Evolutionary conservation across 176 grass and related monocot genomes (phyloP).

Genomic region (Raddia guianensis): DNA sequence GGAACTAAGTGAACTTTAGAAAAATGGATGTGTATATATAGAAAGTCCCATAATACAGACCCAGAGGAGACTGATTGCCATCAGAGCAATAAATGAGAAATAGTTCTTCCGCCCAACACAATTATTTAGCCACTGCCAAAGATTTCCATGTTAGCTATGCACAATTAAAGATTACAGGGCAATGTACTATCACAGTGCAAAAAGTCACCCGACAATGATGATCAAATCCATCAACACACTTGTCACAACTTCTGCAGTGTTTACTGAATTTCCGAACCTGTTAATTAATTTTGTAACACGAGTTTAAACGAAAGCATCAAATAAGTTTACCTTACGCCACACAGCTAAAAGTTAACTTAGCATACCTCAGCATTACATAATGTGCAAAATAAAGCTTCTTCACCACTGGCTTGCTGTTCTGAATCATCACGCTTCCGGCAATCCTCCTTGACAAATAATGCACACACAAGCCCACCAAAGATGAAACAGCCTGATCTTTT

Average conservation of each 20-base stretch:
- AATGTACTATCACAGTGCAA: conserved; percentile 30
- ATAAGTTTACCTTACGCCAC: not conserved
- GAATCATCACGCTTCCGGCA: conserved; percentile 76
- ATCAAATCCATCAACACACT: conserved; percentile 99
- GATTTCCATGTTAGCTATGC: conserved; percentile 32
- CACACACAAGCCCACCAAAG: conserved; percentile 74
- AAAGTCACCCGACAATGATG: conserved; percentile 91
- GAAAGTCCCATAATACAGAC: conserved; percentile 45
- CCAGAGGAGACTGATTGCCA: conserved; percentile 93
- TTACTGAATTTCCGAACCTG: conserved; percentile 96
- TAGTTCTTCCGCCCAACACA: conserved; percentile 99
- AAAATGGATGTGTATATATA: conserved; percentile 22
- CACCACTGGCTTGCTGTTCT: conserved; percentile 70
- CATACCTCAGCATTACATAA: conserved; percentile 95
- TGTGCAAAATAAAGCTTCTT: conserved; percentile 95
- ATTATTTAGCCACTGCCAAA: conserved; percentile 95
- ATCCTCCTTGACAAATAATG: conserved; percentile 89
- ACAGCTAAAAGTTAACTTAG: conserved; percentile 7
- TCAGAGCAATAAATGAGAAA: conserved; percentile 82
- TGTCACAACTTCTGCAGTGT: conserved; percentile 98
- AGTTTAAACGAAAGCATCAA: conserved; percentile 17
- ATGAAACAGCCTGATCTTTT: conserved; percentile 75
- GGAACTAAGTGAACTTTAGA: conserved; percentile 3
- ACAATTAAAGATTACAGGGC: conserved; percentile 23
- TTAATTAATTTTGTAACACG: conserved; percentile 35